Evolutionary conservation across 2,329 filamentous ascomycete genomes (phyloP), one percentile per base, ranked within the genome.

Genomic region (Ceratocystis huliohia): DNA sequence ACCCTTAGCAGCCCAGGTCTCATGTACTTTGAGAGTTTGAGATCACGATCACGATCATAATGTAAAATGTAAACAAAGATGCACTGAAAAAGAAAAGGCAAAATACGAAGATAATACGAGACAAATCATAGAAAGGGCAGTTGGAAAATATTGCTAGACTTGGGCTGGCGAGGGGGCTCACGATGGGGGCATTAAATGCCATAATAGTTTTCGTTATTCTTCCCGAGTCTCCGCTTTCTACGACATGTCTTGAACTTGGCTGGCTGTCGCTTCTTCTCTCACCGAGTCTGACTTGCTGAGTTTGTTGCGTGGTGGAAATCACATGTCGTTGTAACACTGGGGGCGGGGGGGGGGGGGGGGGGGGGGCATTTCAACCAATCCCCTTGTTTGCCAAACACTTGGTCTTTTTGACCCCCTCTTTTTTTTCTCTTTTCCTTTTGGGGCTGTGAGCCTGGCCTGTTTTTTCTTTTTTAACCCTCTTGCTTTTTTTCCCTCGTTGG

Each of bases 181-280:
- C 46, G 46, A 22, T 50, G 53, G 53, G 22, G 53, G 22, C 53
- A 25, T 15, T n/a, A 17, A 28, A 33, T 33, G 30, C 6, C 15
- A 37, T 37, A 37, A 37, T 37, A 37, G 13, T 37, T 37, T 37
- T 37, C 33, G 33, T 37, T 37, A 2, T 13, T 10, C 33, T 57
- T 57, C 53, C 53, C 17, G 22, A 17, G 53, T 57, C 53, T 57
- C 53, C 53, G 53, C 53, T 57, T 57, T 57, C 53, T 57, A 57
- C 53, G 53, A 57, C 53, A 57, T 57, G 53, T 57, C 53, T 57
- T 57, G 22, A n/a, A 50, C 10, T 37, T 50, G 46, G n/a, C 46
- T n/a, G 15, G n/a, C 46, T 50, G 22, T 22, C 5, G 20, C 50
- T 25, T 56, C 53, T 28, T 57, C 28, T 57, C 28, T 28, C 53